Percentiles rank a stretch among this genome's conserved stretches.
phyloP scores from a whole-genome alignment of 352 stramenopile genomes.

The Globisporangium heterothallicum region DNA sequence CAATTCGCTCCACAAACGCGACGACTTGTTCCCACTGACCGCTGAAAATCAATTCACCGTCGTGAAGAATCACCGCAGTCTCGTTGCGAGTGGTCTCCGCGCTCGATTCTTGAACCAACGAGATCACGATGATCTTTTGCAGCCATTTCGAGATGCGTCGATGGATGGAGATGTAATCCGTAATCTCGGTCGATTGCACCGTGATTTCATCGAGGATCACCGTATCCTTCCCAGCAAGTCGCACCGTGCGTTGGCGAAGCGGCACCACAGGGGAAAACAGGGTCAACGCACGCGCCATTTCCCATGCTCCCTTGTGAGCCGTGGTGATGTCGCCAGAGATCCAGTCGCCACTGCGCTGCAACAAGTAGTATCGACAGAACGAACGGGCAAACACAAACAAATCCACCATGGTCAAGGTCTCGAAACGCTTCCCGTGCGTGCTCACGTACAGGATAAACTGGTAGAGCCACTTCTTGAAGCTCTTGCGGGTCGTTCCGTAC shows the following conservation, averaged over 20 bases:
- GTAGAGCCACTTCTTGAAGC: slow-evolving; percentile 26
- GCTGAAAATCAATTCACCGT: slow-evolving; percentile 29
- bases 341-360: slow-evolving; percentile 22
- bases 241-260: slow-evolving; percentile 17
- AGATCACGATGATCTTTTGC: slow-evolving; percentile 33
- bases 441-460: slow-evolving; percentile 30
- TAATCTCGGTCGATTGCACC: slow-evolving; percentile 21
- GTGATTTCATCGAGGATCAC: slow-evolving; percentile 31
- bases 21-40: slow-evolving; percentile 26
- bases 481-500: slow-evolving; percentile 17
- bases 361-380: slow-evolving; percentile 33
- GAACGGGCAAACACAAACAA: slow-evolving; percentile 36
- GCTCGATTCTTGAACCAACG: slow-evolving; percentile 24
- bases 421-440: slow-evolving; percentile 21
- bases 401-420: slow-evolving; percentile 28
- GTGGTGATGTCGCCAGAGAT: slow-evolving; percentile 19
- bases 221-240: slow-evolving; percentile 23
- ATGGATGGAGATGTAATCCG: slow-evolving; percentile 32
- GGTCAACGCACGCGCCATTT: slow-evolving; percentile 32
- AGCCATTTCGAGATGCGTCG: slow-evolving; percentile 36
- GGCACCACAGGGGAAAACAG: slow-evolving; percentile 25
- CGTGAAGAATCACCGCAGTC: slow-evolving; percentile 27
- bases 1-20: slow-evolving; percentile 25
- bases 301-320: slow-evolving; percentile 32
- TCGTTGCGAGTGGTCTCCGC: slow-evolving; percentile 16